Evolutionary conservation across 768 basidiomycete genomes (phyloP), one percentile per base, ranked within the genome.

Genomic region (Podaxis rugospora): DNA sequence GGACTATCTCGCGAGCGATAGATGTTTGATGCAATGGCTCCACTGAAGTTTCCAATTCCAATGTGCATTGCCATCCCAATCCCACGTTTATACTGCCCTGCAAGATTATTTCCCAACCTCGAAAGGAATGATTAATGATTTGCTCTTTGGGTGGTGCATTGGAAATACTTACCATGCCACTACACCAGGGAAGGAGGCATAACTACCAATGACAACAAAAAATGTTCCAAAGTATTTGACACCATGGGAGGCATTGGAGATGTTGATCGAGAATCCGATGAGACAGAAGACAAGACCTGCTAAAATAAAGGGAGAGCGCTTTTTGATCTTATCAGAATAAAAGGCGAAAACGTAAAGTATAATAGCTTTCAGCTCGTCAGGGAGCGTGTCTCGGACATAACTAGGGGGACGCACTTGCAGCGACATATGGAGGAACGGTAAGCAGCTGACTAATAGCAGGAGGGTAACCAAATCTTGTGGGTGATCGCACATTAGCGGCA

Each of bases 151-250:
- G 16, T 7, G 6, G 13, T 5, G 6, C 18, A 57, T 4, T 11
- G 9, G 16, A 28, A 13, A n/a, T n/a, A 65, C 75, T 11, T 50
- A 87, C 88, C 88, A 90, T 21, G 84, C 77, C 11, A 87, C 73
- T 1, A 86, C 68, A 9, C 83, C 86, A 11, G 89, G 86, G 63
- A 86, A 78, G 0, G 78, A 74, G 1, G 83, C 78, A 63, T 86
- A 89, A 42, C 78, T 77, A n/a, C 89, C 89, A 0, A 77, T 75
- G 5, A 89, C 86, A 25, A 80, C 78, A 58, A 90, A 81, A 76
- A 86, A 91, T 0, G 83, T 88, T 1, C 87, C 89, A 63, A 89
- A 86, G 69, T 90, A 90, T 71, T 90, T 89, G 27, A 75, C 83
- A 0, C 85, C 83, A 49, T 68, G 67, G 0, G 80, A 65, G 0